These are phyloP conservation scores for Schoenoplectus tabernaemontani DNA, from an alignment of 202 grass and related monocot species.

Conservation along the genomic window DNA sequence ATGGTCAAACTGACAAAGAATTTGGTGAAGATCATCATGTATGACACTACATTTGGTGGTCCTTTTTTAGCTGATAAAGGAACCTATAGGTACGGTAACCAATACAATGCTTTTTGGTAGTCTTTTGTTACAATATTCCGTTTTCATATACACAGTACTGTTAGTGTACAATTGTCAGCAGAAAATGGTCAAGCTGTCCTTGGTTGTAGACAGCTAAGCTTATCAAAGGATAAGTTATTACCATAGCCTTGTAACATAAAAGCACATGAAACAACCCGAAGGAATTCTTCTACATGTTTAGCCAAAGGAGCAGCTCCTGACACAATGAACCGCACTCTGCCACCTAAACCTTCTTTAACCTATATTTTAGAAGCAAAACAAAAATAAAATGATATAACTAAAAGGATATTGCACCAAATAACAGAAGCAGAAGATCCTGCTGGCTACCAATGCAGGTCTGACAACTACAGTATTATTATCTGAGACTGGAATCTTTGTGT, in stretches of 20 bases:
- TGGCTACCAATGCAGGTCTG: not conserved
- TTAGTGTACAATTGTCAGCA: not conserved
- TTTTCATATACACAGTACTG: no score
- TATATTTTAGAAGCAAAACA: constrained; percentile 30
- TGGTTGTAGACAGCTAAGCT: not conserved
- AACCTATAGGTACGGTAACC: no score
- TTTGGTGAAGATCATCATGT: no score
- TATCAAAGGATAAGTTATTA: constrained; percentile 24
- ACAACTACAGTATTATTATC: not conserved
- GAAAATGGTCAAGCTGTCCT: not conserved
- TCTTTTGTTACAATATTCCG: no score
- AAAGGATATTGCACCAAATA: not conserved
- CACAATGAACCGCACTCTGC: constrained; percentile 62
- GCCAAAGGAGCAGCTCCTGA: constrained; percentile 83
- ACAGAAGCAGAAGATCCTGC: not conserved
- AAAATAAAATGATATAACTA: not conserved
- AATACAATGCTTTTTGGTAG: no score
- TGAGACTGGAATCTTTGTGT: not conserved
- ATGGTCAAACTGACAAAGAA: no score
- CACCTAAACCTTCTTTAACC: constrained; percentile 89
- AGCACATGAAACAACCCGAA: constrained; percentile 87
- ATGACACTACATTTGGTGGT: no score
- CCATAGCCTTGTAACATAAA: constrained; percentile 86
- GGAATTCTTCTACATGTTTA: constrained; percentile 67
- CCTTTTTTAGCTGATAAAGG: no score